Evolutionary conservation across 164 flowering plant genomes (phyloP), one percentile per base, ranked within the genome.

Genomic region (Taxillus chinensis): DNA sequence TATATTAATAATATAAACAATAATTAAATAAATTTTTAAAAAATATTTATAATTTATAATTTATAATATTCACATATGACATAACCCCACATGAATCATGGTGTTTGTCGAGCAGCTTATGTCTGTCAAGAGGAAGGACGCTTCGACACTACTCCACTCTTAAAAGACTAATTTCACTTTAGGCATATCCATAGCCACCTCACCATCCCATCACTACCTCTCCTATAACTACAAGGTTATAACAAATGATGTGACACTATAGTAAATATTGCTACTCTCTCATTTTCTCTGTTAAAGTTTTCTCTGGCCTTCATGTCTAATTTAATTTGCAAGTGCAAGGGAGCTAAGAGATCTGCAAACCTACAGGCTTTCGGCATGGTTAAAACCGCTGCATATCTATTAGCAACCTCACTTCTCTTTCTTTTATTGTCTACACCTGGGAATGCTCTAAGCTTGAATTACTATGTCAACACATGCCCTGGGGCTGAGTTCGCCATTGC

Each of bases 381-480:
- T 11, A 39, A 45, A 55, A 13, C 48, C 15, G 54, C 43, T 43
- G 74, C 70, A 45, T 5, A 27, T 27, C 1, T 74, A 51, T 4
- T n/a, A 38, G 38, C 63, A 48, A 45, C 45, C 62, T 62, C 57
- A 37, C 42, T 72, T 63, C 55, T 69, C 64, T 12, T 69, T 27
- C 40, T 63, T 48, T 69, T 64, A 4, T n/a, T 45, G 0, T 59
- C 64, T 50, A 40, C 73, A 43, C 27, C 55, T 13, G 74, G 57
- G 39, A 59, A 67, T 58, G 73, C 79, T 60, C 62, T 78, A 3
- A 73, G 78, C 63, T 62, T 41, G 39, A 66, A 76, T 42, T 68
- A 74, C 66, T 76, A 76, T 17, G 71, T 65, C 8, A 60, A 73
- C 12, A 73, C 79, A 5, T 78, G 79, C 60, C 82, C 82, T 5